Percentiles rank a stretch among this genome's conserved stretches.
Evolutionary conservation across 2,329 filamentous ascomycete genomes (phyloP).

Genomic region (Aspergillus oerlinghausenensis): DNA sequence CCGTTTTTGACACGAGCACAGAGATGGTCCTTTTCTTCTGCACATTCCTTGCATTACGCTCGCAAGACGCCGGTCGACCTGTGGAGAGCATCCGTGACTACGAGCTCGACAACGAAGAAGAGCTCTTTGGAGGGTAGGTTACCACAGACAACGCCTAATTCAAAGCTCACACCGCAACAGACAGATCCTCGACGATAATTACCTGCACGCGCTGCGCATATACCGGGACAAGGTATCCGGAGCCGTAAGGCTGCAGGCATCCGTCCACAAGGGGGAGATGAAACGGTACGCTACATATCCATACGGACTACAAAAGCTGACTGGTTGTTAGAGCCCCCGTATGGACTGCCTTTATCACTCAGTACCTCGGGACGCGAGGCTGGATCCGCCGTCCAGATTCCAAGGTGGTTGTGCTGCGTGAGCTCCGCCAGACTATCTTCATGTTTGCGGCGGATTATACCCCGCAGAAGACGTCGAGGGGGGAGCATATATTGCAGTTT

Average conservation of each 20-base stretch:
- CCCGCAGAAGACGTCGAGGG: slow-evolving; percentile 32
- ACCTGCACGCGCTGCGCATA: slow-evolving; percentile 52
- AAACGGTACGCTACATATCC: slow-evolving; percentile 36
- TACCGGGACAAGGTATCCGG: slow-evolving; percentile 49
- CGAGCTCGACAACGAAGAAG: slow-evolving; percentile 45
- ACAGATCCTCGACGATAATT: slow-evolving; percentile 49
- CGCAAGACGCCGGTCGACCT: slow-evolving; percentile 46
- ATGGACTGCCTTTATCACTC: slow-evolving; percentile 57
- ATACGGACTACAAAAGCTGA: not conserved
- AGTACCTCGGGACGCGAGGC: slow-evolving; percentile 41
- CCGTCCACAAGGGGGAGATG: slow-evolving; percentile 49
- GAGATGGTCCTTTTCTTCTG: slow-evolving; percentile 56
- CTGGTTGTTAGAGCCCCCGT: slow-evolving; percentile 46
- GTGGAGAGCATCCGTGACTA: slow-evolving; percentile 44
- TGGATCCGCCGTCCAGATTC: slow-evolving; percentile 46
- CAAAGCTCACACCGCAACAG: slow-evolving; percentile 27
- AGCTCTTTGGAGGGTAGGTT: slow-evolving; percentile 48
- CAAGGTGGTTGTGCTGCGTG: slow-evolving; percentile 45
- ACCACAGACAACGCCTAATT: not conserved
- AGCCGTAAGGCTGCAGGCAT: slow-evolving; percentile 54
- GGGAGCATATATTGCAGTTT: slow-evolving; percentile 40
- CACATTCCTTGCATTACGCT: slow-evolving; percentile 54
- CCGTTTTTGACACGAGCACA: no score
- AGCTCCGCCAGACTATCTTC: slow-evolving; percentile 52
- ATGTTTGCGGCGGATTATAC: slow-evolving; percentile 44